These are phyloP conservation scores for Rhamnella rubrinervis DNA, from an alignment of 331 rosid species.

Conservation along the genomic window DNA sequence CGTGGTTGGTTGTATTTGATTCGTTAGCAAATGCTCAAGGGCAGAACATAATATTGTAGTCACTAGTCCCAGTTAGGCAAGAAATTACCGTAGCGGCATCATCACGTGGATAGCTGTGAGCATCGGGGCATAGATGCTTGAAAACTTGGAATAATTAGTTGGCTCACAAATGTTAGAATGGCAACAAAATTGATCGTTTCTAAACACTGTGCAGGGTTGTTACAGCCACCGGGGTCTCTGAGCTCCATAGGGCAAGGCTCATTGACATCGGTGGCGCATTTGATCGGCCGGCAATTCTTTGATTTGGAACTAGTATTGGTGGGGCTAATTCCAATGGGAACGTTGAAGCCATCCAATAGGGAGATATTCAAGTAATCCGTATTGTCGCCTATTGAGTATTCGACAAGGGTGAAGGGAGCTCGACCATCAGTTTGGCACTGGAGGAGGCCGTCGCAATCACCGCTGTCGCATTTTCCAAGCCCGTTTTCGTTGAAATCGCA, in stretches of 20 bases:
- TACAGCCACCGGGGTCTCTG: slow-evolving; percentile 6
- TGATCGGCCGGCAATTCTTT: background rate
- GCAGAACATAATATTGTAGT: too few relatives aligned
- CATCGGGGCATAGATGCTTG: background rate
- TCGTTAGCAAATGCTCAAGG: too few relatives aligned
- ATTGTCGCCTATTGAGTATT: slow-evolving; percentile 33
- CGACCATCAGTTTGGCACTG: slow-evolving; percentile 32
- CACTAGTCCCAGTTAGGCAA: too few relatives aligned
- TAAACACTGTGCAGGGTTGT: slow-evolving; percentile 12
- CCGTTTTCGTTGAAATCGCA: slow-evolving; percentile 8
- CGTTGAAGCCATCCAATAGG: slow-evolving; percentile 54
- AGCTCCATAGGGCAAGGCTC: slow-evolving; percentile 1
- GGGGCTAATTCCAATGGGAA: slow-evolving; percentile 39
- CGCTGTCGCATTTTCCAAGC: slow-evolving; percentile 39
- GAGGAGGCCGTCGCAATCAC: slow-evolving; percentile 56
- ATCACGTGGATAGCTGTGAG: background rate
- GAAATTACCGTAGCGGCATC: too few relatives aligned
- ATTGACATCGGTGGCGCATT: slow-evolving; percentile 1
- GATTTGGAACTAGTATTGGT: background rate
- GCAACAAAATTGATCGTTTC: slow-evolving; percentile 4
- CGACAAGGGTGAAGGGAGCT: slow-evolving; percentile 49
- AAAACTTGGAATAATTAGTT: background rate
- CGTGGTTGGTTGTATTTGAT: too few relatives aligned
- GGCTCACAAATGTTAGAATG: background rate
- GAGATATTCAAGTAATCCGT: slow-evolving; percentile 48